Evolutionary conservation across 2,329 filamentous ascomycete genomes (phyloP), one percentile per base, ranked within the genome.

Genomic region (Ascochyta koolunga): DNA sequence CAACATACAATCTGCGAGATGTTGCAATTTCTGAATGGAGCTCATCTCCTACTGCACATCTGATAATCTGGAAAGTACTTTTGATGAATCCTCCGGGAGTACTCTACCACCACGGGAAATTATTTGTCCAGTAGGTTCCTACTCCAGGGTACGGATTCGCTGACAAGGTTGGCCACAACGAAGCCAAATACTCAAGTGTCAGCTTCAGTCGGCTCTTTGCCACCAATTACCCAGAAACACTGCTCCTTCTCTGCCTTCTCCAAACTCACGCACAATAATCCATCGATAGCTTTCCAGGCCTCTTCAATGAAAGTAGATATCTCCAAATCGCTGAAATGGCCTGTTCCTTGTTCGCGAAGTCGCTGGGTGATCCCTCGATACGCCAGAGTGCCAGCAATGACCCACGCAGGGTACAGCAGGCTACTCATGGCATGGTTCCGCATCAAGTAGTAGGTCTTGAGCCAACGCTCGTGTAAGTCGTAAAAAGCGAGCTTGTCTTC

Each of bases 401-500:
- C 55, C 11, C 79, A 81, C 0, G 84, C 32, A 0, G 80, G 81
- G 63, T 80, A 87, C 0, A 84, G 81, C 1, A 87, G 56, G 0
- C 77, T 48, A 9, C 65, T 71, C 6, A 88, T 73, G 0, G 79
- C 71, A 32, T 81, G 72, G 44, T 79, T 78, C 15, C 85, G 81
- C 83, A 86, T 86, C 13, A 73, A 69, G 54, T 83, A 79, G 73
- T 83, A 87, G 65, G 88, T 86, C 50, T 83, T 74, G 2, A 79
- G 66, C 85, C 85, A 88, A 56, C 79, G 76, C 71, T 88, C 85
- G 35, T 77, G 75, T 1, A 58, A 68, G 22, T 80, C 75, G 53
- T 81, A 85, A 58, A 87, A 87, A 62, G 82, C 83, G 13, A 86
- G 58, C 66, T 82, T 85, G 18, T 88, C 84, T 70, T 88, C 85